Conservation (phyloP, 2,329 filamentous ascomycete genomes). For the Coniochaeta pulveracea region DNA sequence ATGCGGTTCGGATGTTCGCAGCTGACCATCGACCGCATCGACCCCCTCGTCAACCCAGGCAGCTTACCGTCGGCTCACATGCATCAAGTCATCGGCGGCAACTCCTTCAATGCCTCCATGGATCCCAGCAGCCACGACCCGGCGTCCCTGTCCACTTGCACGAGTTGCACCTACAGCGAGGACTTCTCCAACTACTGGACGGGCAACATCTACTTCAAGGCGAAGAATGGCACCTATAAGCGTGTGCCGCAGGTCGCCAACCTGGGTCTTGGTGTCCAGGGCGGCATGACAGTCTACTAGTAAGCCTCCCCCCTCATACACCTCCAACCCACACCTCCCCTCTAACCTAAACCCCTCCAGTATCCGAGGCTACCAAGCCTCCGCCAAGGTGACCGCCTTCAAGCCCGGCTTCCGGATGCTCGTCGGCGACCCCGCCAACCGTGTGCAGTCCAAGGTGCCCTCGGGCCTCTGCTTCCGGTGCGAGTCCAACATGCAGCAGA, state of each 20-base stretch:
- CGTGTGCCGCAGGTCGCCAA: slow-evolving; percentile 23
- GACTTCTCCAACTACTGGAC: slow-evolving; percentile 24
- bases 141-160: slow-evolving; percentile 11
- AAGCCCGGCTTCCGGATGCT: slow-evolving; percentile 24
- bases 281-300: slow-evolving; percentile 25
- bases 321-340: neutral
- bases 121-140: slow-evolving; percentile 8
- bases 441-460: too few species aligned
- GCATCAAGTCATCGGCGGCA: slow-evolving; percentile 26
- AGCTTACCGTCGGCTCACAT: slow-evolving; percentile 21
- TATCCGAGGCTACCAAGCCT: slow-evolving; percentile 21
- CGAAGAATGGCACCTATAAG: slow-evolving; percentile 18
- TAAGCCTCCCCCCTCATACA: neutral
- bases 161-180: slow-evolving; percentile 19
- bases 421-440: slow-evolving; percentile 15
- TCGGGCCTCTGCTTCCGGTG: slow-evolving; percentile 15
- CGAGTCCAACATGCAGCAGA: slow-evolving; percentile 13
- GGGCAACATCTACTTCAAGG: slow-evolving; percentile 16
- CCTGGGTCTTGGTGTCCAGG: slow-evolving; percentile 19
- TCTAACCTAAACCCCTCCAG: neutral
- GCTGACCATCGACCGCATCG: slow-evolving; percentile 14
- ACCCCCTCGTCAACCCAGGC: slow-evolving; percentile 23
- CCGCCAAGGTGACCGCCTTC: slow-evolving; percentile 24
- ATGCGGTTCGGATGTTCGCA: slow-evolving; percentile 15
- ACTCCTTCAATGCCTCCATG: slow-evolving; percentile 28